Evolutionary conservation across 176 grass and related monocot genomes (phyloP).

Genomic region (Alloteropsis semialata): DNA sequence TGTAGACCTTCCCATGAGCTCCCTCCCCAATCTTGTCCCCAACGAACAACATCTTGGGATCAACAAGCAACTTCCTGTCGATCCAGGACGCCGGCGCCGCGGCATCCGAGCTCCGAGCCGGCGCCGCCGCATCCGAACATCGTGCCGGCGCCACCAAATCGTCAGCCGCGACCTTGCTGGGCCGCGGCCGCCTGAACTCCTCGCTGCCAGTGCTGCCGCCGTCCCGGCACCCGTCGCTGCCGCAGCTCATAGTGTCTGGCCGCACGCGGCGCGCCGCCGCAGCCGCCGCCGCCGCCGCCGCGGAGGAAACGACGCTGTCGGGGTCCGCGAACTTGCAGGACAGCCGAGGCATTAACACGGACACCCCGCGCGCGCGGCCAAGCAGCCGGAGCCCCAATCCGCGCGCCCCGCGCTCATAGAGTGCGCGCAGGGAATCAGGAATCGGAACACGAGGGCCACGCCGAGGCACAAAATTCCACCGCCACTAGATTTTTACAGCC

Average conservation of each 20-base stretch:
- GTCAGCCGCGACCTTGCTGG: constrained; percentile 51
- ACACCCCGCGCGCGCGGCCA: not conserved
- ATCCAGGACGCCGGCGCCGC: constrained; percentile 36
- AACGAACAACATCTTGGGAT: constrained; percentile 83
- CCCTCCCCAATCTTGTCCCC: constrained; percentile 94
- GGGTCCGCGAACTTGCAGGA: constrained; percentile 39
- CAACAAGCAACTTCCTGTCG: constrained; percentile 86
- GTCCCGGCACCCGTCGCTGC: constrained; percentile 50
- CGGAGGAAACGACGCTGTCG: constrained; percentile 19
- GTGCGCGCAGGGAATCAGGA: not conserved
- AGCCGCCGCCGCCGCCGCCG: not conserved
- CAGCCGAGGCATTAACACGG: constrained; percentile 45
- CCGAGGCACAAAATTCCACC: not conserved
- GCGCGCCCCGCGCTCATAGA: constrained; percentile 5
- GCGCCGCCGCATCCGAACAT: constrained; percentile 26
- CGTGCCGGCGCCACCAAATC: constrained; percentile 38
- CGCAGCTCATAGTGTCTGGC: constrained; percentile 52
- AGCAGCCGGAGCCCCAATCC: not conserved
- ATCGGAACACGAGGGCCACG: not conserved
- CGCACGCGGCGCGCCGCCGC: constrained; percentile 20
- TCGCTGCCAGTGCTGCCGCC: constrained; percentile 22
- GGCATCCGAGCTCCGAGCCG: constrained; percentile 34
- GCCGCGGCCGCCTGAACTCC: constrained; percentile 45
- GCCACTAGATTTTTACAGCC: not conserved
- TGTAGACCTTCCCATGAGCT: constrained; percentile 96